Conservation (phyloP, 2,329 filamentous ascomycete species). For the Rhexocercosporidium sp. region DNA sequence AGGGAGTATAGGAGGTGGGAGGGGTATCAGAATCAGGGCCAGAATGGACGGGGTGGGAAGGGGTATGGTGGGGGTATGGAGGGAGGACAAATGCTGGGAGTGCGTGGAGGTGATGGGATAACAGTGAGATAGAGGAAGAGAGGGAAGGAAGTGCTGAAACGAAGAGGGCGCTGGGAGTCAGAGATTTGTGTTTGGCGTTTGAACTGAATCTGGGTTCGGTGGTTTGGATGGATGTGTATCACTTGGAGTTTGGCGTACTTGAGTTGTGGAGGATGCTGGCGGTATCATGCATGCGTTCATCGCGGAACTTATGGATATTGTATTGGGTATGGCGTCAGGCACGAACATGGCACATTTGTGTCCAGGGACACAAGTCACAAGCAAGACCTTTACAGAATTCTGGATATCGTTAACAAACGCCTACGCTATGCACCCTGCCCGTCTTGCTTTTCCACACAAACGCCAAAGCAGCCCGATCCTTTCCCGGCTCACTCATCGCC, state of each 20-base stretch:
- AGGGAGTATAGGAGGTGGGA: constrained; percentile 63
- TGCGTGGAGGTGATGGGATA: constrained; percentile 27
- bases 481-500: constrained; percentile 39
- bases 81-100: constrained; percentile 37
- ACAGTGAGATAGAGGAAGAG: constrained; percentile 14
- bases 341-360: background rate
- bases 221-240: background rate
- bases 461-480: constrained; percentile 3
- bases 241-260: constrained; percentile 11
- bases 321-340: background rate
- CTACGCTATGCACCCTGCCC: constrained; percentile 32
- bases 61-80: background rate
- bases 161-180: background rate
- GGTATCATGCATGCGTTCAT: background rate
- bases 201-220: background rate
- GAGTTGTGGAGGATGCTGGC: constrained; percentile 14
- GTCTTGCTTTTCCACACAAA: constrained; percentile 18
- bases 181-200: background rate
- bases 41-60: constrained; percentile 21
- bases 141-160: background rate
- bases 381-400: constrained; percentile 10
- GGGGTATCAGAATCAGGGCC: constrained; percentile 46
- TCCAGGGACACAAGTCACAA: background rate
- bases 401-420: constrained; percentile 34
- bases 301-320: background rate